These are phyloP conservation scores for Cucumis melo DNA, from an alignment of 306 rosid genomes.

Conservation along the genomic window DNA sequence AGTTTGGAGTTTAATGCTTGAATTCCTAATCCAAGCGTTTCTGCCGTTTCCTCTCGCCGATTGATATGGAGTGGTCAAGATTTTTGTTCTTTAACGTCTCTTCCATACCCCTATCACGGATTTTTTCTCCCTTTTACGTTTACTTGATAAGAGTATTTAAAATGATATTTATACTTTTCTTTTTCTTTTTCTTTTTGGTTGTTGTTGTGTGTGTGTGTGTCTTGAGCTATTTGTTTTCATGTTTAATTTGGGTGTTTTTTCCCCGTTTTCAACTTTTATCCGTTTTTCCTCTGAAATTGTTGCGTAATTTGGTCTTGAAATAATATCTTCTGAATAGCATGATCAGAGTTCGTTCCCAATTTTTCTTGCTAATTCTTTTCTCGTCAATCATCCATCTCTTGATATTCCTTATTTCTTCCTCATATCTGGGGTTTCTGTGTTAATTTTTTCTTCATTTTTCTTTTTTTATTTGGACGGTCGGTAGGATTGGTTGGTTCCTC, in stretches of 20 bases:
- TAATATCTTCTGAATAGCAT: neutral
- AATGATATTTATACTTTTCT: neutral
- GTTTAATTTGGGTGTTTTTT: neutral
- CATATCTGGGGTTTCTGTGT: neutral
- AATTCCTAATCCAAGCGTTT: neutral
- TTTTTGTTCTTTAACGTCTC: neutral
- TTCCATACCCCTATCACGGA: neutral
- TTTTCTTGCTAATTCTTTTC: neutral
- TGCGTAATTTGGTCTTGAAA: neutral
- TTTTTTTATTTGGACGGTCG: neutral
- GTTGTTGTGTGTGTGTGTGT: neutral
- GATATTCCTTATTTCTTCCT: neutral
- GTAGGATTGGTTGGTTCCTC: neutral
- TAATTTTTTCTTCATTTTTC: neutral
- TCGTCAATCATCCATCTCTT: neutral
- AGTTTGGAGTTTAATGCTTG: neutral
- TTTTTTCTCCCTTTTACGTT: neutral
- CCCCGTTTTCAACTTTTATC: neutral
- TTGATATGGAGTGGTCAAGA: neutral
- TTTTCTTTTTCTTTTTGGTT: no score
- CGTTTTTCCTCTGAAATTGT: neutral
- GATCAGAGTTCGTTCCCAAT: neutral
- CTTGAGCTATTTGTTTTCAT: neutral
- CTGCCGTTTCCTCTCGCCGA: neutral
- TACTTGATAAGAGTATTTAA: neutral